A percentile compares a stretch with the other conserved stretches of the same genome.
phyloP scores from a whole-genome alignment of 225 moss, liverwort and hornwort genomes.

The Ulota crispa region DNA sequence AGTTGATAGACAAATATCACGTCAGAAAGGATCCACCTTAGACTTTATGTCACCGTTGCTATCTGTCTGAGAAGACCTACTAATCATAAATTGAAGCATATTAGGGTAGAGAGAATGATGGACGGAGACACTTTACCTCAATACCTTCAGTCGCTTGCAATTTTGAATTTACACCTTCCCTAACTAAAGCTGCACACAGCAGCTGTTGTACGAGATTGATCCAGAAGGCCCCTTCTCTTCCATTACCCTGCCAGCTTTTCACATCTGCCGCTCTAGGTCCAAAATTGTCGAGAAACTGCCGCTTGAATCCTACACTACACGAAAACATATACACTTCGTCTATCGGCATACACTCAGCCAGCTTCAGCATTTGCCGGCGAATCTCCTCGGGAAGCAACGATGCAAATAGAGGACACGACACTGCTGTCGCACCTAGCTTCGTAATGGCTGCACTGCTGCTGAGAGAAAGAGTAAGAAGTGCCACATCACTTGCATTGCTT shows the following conservation, averaged over 20 bases:
- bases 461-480: slow-evolving; percentile 54
- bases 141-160: slow-evolving; percentile 37
- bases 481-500: slow-evolving; percentile 56
- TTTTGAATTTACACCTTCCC: slow-evolving; percentile 56
- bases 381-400: slow-evolving; percentile 57
- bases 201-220: slow-evolving; percentile 59
- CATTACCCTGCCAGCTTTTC: slow-evolving; percentile 43
- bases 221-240: slow-evolving; percentile 59
- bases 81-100: slow-evolving; percentile 10
- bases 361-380: slow-evolving; percentile 54
- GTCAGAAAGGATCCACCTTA: neutral
- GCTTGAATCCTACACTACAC: slow-evolving; percentile 56
- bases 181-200: slow-evolving; percentile 58
- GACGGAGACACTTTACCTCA: slow-evolving; percentile 41
- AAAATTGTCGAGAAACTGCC: slow-evolving; percentile 58
- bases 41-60: neutral
- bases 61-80: neutral
- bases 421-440: slow-evolving; percentile 58
- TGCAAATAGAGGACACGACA: slow-evolving; percentile 55
- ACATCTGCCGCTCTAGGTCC: slow-evolving; percentile 54
- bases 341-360: slow-evolving; percentile 48
- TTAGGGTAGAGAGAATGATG: neutral
- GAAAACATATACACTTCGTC: slow-evolving; percentile 54
- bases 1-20: neutral
- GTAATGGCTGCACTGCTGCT: slow-evolving; percentile 55